Evolutionary conservation across 106 monocot genomes (phyloP).

Genomic region (Apostasia ramifera): DNA sequence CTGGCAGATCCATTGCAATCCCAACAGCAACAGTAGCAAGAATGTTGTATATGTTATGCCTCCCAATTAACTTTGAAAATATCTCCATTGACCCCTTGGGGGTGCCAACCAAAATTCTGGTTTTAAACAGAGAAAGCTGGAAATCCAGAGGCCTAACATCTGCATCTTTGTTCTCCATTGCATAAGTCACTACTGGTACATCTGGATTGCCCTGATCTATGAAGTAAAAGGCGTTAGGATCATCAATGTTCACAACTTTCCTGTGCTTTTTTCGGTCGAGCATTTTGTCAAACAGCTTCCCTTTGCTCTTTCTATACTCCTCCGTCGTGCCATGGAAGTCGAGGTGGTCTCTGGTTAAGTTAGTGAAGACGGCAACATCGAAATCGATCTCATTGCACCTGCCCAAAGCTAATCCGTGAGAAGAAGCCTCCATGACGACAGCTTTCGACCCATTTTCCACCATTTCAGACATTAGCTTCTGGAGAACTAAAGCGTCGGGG

Average conservation of each 20-base stretch:
- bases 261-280: constrained; percentile 46
- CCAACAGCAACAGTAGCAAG: constrained; percentile 70
- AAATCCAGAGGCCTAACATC: constrained; percentile 48
- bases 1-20: constrained; percentile 45
- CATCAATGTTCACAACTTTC: constrained; percentile 67
- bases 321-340: constrained; percentile 50
- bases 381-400: constrained; percentile 65
- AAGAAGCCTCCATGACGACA: constrained; percentile 35
- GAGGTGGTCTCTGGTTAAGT: constrained; percentile 47
- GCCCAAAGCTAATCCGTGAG: constrained; percentile 42
- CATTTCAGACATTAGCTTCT: constrained; percentile 35
- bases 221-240: constrained; percentile 45
- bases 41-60: constrained; percentile 55
- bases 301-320: constrained; percentile 47
- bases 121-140: constrained; percentile 57
- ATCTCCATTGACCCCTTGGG: constrained; percentile 56
- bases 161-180: constrained; percentile 50
- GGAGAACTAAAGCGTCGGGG: constrained; percentile 23
- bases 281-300: constrained; percentile 60
- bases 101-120: constrained; percentile 39
- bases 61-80: constrained; percentile 51
- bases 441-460: constrained; percentile 20
- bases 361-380: constrained; percentile 68
- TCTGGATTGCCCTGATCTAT: constrained; percentile 44
- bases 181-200: constrained; percentile 60